phyloP scores from a whole-genome alignment of 2,329 filamentous ascomycete genomes.

The Aspergillus quadrilineatus region DNA sequence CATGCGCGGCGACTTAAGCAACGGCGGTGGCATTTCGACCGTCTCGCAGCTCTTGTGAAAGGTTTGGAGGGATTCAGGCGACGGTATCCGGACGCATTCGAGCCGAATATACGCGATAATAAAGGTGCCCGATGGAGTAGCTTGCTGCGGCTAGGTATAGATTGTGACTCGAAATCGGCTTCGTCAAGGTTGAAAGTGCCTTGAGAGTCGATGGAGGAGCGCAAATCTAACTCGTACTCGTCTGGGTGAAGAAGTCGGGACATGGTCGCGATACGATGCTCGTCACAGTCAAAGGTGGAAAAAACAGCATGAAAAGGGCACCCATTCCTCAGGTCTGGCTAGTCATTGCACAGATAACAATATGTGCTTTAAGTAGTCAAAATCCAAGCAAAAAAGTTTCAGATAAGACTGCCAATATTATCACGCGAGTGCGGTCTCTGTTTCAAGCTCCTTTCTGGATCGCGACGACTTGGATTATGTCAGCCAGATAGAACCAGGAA shows the following conservation, averaged over 20 bases:
- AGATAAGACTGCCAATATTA: too few relatives aligned
- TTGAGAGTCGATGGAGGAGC: constrained; percentile 41
- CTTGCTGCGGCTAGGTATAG: constrained; percentile 28
- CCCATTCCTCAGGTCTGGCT: constrained; percentile 15
- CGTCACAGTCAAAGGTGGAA: constrained; percentile 15
- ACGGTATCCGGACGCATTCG: constrained; percentile 31
- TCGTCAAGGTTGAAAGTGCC: constrained; percentile 45
- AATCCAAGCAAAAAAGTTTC: neutral
- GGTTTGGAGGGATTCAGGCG: constrained; percentile 30
- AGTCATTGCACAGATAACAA: neutral
- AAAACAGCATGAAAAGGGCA: constrained; percentile 9
- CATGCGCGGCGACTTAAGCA: constrained; percentile 32
- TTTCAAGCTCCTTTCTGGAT: constrained; percentile 1
- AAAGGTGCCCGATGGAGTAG: constrained; percentile 24
- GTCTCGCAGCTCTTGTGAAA: constrained; percentile 22
- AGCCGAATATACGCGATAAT: constrained; percentile 29
- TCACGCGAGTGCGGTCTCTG: neutral
- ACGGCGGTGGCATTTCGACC: constrained; percentile 29
- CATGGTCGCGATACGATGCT: constrained; percentile 28
- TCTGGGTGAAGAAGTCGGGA: constrained; percentile 41
- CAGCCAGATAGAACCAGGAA: neutral
- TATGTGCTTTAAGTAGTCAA: neutral
- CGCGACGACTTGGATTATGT: constrained; percentile 1
- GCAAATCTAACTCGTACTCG: constrained; percentile 42
- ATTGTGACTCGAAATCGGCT: constrained; percentile 43